These are phyloP conservation scores for Microbotryomycetes sp. DNA, from an alignment of 1,284 basidiomycete genomes.

Conservation along the genomic window DNA sequence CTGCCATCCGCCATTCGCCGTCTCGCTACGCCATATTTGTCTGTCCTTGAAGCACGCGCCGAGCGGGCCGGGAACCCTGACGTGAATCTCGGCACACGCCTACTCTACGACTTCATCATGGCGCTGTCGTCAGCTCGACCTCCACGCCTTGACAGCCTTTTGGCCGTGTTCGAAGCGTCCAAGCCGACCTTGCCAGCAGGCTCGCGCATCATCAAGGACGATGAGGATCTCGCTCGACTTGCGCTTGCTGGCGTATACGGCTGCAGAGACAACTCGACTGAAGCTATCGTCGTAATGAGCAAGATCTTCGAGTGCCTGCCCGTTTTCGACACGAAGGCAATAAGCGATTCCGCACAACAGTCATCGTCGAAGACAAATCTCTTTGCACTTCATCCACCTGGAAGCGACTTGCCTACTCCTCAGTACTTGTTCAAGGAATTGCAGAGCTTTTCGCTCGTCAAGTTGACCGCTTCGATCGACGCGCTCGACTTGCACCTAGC, in stretches of 20 bases:
- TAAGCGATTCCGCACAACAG: background rate
- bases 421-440: slow-evolving; percentile 57
- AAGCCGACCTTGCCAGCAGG: slow-evolving; percentile 69
- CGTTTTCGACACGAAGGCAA: slow-evolving; percentile 47
- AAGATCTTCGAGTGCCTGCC: slow-evolving; percentile 88
- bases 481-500: slow-evolving; percentile 88
- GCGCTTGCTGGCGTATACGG: slow-evolving; percentile 86
- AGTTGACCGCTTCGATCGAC: slow-evolving; percentile 73
- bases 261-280: slow-evolving; percentile 40
- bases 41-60: slow-evolving; percentile 73
- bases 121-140: slow-evolving; percentile 28
- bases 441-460: slow-evolving; percentile 42
- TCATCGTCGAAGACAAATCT: slow-evolving; percentile 8
- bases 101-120: slow-evolving; percentile 71
- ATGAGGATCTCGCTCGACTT: slow-evolving; percentile 72
- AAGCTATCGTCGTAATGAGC: slow-evolving; percentile 74
- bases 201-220: slow-evolving; percentile 66
- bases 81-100: slow-evolving; percentile 52
- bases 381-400: background rate
- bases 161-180: slow-evolving; percentile 74
- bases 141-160: slow-evolving; percentile 58
- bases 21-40: slow-evolving; percentile 82
- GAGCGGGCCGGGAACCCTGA: slow-evolving; percentile 69
- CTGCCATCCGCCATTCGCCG: slow-evolving; percentile 63
- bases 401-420: slow-evolving; percentile 51